Percentiles rank a stretch among this genome's conserved stretches.
phyloP scores from a whole-genome alignment of 2,329 filamentous ascomycete genomes.

The Parastagonospora nodorum region DNA sequence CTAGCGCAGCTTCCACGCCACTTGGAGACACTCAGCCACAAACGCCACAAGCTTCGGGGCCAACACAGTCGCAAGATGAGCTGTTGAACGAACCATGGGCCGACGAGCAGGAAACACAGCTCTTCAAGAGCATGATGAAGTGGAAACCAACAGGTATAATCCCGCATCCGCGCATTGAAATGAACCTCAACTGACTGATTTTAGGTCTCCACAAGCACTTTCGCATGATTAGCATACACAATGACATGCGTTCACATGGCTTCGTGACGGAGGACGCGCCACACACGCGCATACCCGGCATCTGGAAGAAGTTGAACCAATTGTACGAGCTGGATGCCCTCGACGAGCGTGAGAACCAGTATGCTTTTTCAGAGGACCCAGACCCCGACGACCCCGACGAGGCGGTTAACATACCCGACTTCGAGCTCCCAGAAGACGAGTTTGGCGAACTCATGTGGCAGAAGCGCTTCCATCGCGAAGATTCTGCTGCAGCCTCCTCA shows the following conservation, averaged over 20 bases:
- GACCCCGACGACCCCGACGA: constrained; percentile 51
- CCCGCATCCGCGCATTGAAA: rapidly evolving
- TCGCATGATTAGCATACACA: constrained; percentile 55
- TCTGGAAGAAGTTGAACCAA: constrained; percentile 84
- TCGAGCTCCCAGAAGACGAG: constrained; percentile 51
- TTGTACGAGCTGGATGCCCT: constrained; percentile 86
- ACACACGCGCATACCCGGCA: constrained; percentile 87
- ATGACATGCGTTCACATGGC: constrained; percentile 55
- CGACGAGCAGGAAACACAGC: constrained; percentile 88
- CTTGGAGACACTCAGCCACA: constrained; percentile 47
- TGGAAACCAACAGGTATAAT: constrained; percentile 86
- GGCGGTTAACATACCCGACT: constrained; percentile 41
- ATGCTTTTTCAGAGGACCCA: constrained; percentile 62
- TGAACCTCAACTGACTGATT: constrained; percentile 1
- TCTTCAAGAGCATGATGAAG: constrained; percentile 89
- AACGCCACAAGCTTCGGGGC: constrained; percentile 44
- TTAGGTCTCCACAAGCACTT: constrained; percentile 63
- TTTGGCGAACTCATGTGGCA: constrained; percentile 53
- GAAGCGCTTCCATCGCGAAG: constrained; percentile 39
- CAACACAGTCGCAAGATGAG: constrained; percentile 60
- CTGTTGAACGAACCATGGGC: constrained; percentile 80
- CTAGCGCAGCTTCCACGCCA: constrained; percentile 63
- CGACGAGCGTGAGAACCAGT: constrained; percentile 76
- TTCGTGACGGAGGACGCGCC: constrained; percentile 70
- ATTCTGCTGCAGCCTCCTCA: constrained; percentile 34